These are phyloP conservation scores for Glomus cerebriforme DNA, from an alignment of 192 early-diverging fungal genomes.

Conservation along the genomic window DNA sequence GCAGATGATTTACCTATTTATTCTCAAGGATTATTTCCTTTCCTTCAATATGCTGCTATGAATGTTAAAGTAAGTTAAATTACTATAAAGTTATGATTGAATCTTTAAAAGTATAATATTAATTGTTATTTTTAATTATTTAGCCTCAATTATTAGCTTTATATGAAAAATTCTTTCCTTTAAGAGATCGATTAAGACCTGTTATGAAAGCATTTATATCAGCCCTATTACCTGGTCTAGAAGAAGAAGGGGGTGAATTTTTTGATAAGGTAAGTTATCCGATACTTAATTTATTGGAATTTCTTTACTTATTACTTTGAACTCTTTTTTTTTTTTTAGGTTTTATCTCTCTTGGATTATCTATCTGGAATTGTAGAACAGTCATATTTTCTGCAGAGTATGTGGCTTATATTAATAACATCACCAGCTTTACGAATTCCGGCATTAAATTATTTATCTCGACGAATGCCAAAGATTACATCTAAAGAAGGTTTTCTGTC, in stretches of 20 bases:
- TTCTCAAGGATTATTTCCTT: slow-evolving; percentile 89
- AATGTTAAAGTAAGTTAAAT: slow-evolving; percentile 65
- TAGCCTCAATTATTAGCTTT: slow-evolving; percentile 80
- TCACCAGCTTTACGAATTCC: slow-evolving; percentile 66
- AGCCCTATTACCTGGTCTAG: slow-evolving; percentile 80
- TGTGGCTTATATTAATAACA: slow-evolving; percentile 82
- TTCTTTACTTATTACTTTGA: neutral
- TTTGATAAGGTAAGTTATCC: slow-evolving; percentile 65
- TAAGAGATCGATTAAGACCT: slow-evolving; percentile 69
- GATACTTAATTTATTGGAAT: neutral
- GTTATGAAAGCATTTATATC: slow-evolving; percentile 79
- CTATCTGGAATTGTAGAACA: slow-evolving; percentile 69
- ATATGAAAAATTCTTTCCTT: slow-evolving; percentile 76
- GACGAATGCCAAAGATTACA: slow-evolving; percentile 70
- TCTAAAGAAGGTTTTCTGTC: slow-evolving; percentile 56
- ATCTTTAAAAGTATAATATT: neutral
- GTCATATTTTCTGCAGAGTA: slow-evolving; percentile 77
- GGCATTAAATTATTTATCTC: slow-evolving; percentile 76
- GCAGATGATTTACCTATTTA: slow-evolving; percentile 82
- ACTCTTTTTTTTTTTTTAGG: slow-evolving; percentile 41
- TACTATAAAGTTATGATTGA: neutral
- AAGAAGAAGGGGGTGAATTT: slow-evolving; percentile 87
- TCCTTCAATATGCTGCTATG: slow-evolving; percentile 81
- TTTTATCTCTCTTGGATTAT: slow-evolving; percentile 61
- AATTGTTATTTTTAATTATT: neutral